phyloP scores from a whole-genome alignment of 202 grass and related monocot genomes.

The Zizania palustris region DNA sequence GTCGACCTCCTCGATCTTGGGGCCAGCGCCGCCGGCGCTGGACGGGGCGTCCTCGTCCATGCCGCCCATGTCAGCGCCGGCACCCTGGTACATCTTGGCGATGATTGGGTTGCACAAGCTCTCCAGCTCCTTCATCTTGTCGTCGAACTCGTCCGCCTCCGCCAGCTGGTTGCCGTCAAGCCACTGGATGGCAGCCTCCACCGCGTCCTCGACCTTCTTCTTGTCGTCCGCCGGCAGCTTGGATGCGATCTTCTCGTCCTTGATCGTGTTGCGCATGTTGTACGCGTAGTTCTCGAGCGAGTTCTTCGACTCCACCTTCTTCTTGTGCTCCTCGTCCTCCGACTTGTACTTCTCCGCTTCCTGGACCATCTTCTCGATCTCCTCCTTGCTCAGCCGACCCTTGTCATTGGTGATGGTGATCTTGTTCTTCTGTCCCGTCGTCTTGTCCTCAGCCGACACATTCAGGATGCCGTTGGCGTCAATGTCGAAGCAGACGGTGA shows the following conservation, averaged over 20 bases:
- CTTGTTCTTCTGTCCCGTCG: slow-evolving; percentile 89
- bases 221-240: slow-evolving; percentile 57
- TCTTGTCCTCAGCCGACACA: slow-evolving; percentile 86
- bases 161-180: slow-evolving; percentile 79
- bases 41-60: slow-evolving; percentile 64
- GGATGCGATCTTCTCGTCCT: slow-evolving; percentile 81
- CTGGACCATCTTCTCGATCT: slow-evolving; percentile 95
- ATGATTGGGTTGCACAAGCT: slow-evolving; percentile 93
- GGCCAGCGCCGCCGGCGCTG: slow-evolving; percentile 55
- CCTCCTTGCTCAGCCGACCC: slow-evolving; percentile 79
- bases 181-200: slow-evolving; percentile 73
- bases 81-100: slow-evolving; percentile 95
- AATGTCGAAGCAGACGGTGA: slow-evolving; percentile 85
- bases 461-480: slow-evolving; percentile 87
- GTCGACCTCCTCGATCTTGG: slow-evolving; percentile 97
- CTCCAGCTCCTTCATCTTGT: slow-evolving; percentile 97
- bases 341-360: slow-evolving; percentile 91
- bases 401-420: slow-evolving; percentile 93
- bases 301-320: slow-evolving; percentile 88
- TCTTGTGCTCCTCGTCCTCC: slow-evolving; percentile 90
- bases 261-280: slow-evolving; percentile 93
- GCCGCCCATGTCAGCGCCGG: slow-evolving; percentile 62
- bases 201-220: slow-evolving; percentile 89
- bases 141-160: slow-evolving; percentile 88
- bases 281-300: slow-evolving; percentile 80